Evolutionary conservation across 345 rosid genomes (phyloP).

Genomic region (Bretschneidera sinensis): DNA sequence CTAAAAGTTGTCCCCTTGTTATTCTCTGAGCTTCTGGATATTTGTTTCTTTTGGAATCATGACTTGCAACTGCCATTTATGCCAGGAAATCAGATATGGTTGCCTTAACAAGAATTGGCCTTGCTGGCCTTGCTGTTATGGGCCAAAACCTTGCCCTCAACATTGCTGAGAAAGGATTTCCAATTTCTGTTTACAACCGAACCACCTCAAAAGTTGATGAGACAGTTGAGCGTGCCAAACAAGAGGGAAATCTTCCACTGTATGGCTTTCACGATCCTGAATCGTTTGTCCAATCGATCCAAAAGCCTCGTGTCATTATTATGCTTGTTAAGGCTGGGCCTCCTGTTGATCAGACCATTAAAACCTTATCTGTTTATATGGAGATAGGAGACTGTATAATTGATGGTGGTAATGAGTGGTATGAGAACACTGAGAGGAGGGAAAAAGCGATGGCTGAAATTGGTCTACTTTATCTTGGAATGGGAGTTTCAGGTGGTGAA

Average conservation of each 20-base stretch:
- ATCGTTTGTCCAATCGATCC: conserved; percentile 73
- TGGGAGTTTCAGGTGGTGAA: conserved; percentile 98
- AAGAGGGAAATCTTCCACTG: conserved; percentile 75
- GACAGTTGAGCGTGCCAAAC: conserved; percentile 82
- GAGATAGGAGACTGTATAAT: conserved; percentile 94
- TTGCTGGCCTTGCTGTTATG: conserved; percentile 97
- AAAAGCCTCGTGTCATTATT: conserved; percentile 85
- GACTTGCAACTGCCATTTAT: neutral
- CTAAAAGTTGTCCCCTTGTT: too few relatives aligned
- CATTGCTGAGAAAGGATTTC: conserved; percentile 92
- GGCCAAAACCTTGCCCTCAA: conserved; percentile 95
- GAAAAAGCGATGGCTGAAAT: conserved; percentile 56
- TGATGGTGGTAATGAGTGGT: conserved; percentile 98
- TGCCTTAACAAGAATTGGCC: conserved; percentile 58
- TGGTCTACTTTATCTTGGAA: conserved; percentile 87
- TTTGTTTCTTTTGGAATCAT: neutral
- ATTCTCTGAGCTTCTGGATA: neutral
- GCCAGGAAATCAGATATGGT: neutral
- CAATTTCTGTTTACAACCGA: conserved; percentile 91
- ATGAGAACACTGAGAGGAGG: conserved; percentile 94
- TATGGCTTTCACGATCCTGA: conserved; percentile 82
- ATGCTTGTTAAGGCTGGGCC: conserved; percentile 97
- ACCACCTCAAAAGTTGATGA: conserved; percentile 86
- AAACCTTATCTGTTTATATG: conserved; percentile 71
- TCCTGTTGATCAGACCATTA: conserved; percentile 86